Percentiles rank a stretch among this genome's conserved stretches.
Evolutionary conservation across 192 early-diverging fungal species (phyloP).

Genomic region (Backusella morwellensis): DNA sequence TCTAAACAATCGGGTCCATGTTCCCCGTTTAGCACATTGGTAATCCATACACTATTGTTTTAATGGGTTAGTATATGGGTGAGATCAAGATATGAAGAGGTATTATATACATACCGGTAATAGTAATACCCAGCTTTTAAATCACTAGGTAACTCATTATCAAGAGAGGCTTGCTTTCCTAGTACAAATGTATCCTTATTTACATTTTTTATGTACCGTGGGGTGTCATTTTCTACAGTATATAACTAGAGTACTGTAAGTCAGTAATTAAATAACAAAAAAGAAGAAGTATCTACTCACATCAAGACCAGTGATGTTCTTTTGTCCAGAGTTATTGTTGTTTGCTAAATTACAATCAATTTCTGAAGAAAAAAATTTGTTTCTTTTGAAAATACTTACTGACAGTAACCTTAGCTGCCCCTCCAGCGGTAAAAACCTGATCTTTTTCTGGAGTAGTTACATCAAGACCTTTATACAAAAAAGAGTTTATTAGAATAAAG

Average conservation of each 20-base stretch:
- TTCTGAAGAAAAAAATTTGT: background rate
- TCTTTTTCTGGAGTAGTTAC: slow-evolving; percentile 5
- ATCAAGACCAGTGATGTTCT: slow-evolving; percentile 30
- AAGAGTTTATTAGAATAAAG: background rate
- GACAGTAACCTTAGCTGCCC: slow-evolving; percentile 18
- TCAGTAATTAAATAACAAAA: background rate
- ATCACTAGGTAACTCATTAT: slow-evolving; percentile 2
- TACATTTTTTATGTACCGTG: slow-evolving; percentile 21
- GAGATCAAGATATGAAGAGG: background rate
- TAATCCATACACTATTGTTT: slow-evolving; percentile 22
- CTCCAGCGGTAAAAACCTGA: slow-evolving; percentile 18
- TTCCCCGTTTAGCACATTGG: slow-evolving; percentile 20
- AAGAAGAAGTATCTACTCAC: background rate
- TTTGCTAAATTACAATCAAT: background rate
- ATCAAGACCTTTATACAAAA: slow-evolving; percentile 3
- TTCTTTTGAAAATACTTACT: slow-evolving; percentile 15
- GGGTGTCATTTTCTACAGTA: background rate
- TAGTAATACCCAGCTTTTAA: slow-evolving; percentile 20
- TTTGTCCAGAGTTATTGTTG: background rate
- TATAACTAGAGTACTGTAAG: slow-evolving; percentile 1
- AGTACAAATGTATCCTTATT: slow-evolving; percentile 10
- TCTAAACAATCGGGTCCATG: slow-evolving; percentile 26
- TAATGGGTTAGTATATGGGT: background rate
- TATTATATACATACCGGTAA: slow-evolving; percentile 15
- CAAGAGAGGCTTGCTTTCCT: slow-evolving; percentile 19